Conservation (phyloP, 805 yeast genomes). For the Ogataea nonfermentans region DNA sequence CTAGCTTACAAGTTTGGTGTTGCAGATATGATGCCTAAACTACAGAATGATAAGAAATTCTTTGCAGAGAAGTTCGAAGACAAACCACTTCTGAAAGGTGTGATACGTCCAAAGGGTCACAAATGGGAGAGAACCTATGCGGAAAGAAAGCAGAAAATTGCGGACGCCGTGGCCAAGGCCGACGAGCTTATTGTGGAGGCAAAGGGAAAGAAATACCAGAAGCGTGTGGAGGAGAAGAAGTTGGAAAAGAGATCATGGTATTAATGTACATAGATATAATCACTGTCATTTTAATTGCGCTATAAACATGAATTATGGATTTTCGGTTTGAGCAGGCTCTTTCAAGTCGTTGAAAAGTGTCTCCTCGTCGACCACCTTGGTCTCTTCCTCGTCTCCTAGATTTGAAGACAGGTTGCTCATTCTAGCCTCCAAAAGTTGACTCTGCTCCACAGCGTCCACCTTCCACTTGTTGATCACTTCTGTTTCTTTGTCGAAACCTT, state of each 20-base stretch:
- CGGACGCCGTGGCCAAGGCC: slow-evolving; percentile 61
- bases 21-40: slow-evolving; percentile 68
- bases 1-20: slow-evolving; percentile 81
- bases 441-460: slow-evolving; percentile 60
- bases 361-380: slow-evolving; percentile 23
- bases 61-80: slow-evolving; percentile 72
- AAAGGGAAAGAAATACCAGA: slow-evolving; percentile 53
- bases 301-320: slow-evolving; percentile 11
- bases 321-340: slow-evolving; percentile 4
- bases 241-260: slow-evolving; percentile 38
- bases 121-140: slow-evolving; percentile 71
- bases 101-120: slow-evolving; percentile 72
- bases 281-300: slow-evolving; percentile 4
- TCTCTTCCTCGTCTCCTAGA: slow-evolving; percentile 26
- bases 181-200: slow-evolving; percentile 67
- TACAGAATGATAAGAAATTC: slow-evolving; percentile 62
- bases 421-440: slow-evolving; percentile 53
- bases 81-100: slow-evolving; percentile 74
- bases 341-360: slow-evolving; percentile 20
- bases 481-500: slow-evolving; percentile 72
- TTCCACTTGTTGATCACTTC: slow-evolving; percentile 71
- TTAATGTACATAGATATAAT: slow-evolving; percentile 18
- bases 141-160: slow-evolving; percentile 57
- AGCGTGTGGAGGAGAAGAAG: slow-evolving; percentile 43
- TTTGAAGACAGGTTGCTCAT: slow-evolving; percentile 27